A percentile compares a stretch with the other conserved stretches of the same genome.
Conservation (phyloP, 1,284 basidiomycete genomes). For the Phylloporus sp. region DNA sequence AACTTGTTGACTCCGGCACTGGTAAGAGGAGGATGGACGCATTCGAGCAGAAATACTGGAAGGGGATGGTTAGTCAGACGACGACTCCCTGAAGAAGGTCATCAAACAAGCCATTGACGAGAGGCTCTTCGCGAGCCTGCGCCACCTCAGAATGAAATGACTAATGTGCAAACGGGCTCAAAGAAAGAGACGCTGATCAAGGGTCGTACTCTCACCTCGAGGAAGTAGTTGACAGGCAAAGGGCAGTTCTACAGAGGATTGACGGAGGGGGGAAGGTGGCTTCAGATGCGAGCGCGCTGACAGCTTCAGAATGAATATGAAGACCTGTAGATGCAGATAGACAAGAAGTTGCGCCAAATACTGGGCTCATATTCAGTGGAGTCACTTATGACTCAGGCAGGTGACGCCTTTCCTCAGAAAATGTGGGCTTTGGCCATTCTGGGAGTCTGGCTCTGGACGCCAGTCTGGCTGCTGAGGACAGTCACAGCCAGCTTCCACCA, state of each 20-base stretch:
- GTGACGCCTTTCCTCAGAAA: no score
- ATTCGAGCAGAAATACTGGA: slow-evolving; percentile 14
- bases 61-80: slow-evolving; percentile 9
- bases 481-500: no score
- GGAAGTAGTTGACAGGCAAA: slow-evolving; percentile 6
- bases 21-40: slow-evolving; percentile 9
- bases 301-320: slow-evolving; percentile 13
- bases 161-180: slow-evolving; percentile 4
- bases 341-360: slow-evolving; percentile 15
- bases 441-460: no score
- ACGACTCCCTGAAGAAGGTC: slow-evolving; percentile 15
- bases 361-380: no score
- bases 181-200: slow-evolving; percentile 9
- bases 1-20: not conserved
- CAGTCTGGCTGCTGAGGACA: no score
- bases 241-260: slow-evolving; percentile 11
- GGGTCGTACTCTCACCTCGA: slow-evolving; percentile 12
- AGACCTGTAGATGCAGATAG: slow-evolving; percentile 9
- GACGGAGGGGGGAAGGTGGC: slow-evolving; percentile 6
- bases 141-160: slow-evolving; percentile 21
- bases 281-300: not conserved
- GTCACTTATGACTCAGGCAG: no score
- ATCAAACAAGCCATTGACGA: slow-evolving; percentile 6
- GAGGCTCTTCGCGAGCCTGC: not conserved
- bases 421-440: no score